phyloP scores from a whole-genome alignment of 1,284 basidiomycete species.

The Ganoderma multipileum region DNA sequence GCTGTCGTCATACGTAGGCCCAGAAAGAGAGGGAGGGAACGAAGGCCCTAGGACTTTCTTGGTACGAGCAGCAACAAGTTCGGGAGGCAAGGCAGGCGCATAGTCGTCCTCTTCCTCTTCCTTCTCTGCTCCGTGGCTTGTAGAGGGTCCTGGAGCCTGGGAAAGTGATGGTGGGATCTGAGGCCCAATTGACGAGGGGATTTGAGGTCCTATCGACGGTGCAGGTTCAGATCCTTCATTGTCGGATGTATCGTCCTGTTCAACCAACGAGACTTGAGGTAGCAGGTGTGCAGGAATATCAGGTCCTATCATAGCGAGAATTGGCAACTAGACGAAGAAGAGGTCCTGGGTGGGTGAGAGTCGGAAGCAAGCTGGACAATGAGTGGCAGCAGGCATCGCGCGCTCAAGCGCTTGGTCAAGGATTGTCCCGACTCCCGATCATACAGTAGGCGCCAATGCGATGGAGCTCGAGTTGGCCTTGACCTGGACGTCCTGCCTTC shows the following conservation, averaged over 20 bases:
- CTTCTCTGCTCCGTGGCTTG: conserved; percentile 13
- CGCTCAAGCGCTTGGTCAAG: not conserved
- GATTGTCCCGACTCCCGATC: too few relatives aligned
- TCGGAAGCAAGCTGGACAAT: not conserved
- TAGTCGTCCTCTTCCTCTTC: conserved; percentile 63
- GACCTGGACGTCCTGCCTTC: not conserved
- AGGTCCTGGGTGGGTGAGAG: not conserved
- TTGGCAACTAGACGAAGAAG: not conserved
- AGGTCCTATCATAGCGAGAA: conserved; percentile 57
- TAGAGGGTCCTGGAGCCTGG: not conserved
- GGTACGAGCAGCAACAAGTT: conserved; percentile 50
- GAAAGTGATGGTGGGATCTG: conserved; percentile 24
- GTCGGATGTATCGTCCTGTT: conserved; percentile 20
- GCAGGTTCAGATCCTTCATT: conserved; percentile 18
- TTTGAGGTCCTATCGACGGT: conserved; percentile 28
- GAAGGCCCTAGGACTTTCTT: conserved; percentile 47
- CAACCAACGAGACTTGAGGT: conserved; percentile 7
- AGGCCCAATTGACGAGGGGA: conserved; percentile 30
- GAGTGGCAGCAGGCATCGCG: too few relatives aligned
- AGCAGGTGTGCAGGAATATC: conserved; percentile 53
- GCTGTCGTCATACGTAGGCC: conserved; percentile 49
- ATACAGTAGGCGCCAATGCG: not conserved
- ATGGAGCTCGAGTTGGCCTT: not conserved
- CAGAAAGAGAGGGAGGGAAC: conserved; percentile 42
- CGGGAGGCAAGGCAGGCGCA: conserved; percentile 69